Conservation (phyloP, 805 yeast species). For the Saccharomycopsis sp. region DNA sequence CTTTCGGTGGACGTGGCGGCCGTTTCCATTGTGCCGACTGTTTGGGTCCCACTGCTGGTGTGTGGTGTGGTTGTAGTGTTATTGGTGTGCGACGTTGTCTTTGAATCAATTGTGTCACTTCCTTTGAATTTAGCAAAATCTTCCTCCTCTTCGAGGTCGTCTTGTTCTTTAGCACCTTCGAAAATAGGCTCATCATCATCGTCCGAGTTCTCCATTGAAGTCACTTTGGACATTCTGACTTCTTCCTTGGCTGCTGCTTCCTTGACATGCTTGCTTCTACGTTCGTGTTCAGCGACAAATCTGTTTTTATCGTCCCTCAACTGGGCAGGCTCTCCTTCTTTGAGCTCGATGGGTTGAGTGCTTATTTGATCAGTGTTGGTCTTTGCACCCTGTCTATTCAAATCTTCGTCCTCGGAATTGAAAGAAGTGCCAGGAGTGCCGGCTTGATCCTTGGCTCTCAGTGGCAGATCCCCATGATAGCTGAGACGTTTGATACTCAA, state of each 20-base stretch:
- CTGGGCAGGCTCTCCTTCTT: neutral
- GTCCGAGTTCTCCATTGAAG: too few species aligned
- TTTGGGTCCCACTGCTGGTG: neutral
- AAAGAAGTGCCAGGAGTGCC: too few species aligned
- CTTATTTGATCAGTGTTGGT: too few species aligned
- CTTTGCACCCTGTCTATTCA: too few species aligned
- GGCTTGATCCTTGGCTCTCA: too few species aligned
- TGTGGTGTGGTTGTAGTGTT: constrained; percentile 1
- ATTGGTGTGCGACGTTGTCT: neutral
- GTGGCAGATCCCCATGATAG: too few species aligned
- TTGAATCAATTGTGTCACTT: neutral
- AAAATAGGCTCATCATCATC: neutral
- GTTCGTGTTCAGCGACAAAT: constrained; percentile 1
- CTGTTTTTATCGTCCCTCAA: neutral
- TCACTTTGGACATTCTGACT: neutral
- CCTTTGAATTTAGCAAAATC: neutral
- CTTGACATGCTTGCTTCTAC: neutral
- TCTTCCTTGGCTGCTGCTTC: neutral
- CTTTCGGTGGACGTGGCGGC: too few species aligned
- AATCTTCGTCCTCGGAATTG: too few species aligned
- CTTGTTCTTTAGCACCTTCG: neutral
- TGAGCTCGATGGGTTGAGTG: too few species aligned
- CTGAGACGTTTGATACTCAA: too few species aligned
- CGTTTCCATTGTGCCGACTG: too few species aligned
- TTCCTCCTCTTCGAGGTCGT: neutral